Conservation (phyloP, 2,329 filamentous ascomycete genomes). For the Fusarium incarnatum region DNA sequence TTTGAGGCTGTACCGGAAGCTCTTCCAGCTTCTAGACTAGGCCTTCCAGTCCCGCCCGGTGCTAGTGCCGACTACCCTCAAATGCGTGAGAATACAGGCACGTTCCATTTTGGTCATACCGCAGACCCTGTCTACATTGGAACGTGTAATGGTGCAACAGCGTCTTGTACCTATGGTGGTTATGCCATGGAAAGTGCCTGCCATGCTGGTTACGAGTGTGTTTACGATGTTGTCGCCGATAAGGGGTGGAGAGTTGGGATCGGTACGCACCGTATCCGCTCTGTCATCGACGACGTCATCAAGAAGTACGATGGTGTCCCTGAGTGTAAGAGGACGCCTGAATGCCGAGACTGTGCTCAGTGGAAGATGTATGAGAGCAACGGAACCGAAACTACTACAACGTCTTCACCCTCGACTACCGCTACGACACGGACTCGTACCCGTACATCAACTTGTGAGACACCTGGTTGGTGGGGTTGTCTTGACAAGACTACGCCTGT, state of each 20-base stretch:
- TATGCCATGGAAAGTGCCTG: slow-evolving; percentile 96
- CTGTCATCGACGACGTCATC: slow-evolving; percentile 89
- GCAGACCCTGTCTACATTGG: slow-evolving; percentile 96
- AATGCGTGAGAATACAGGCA: slow-evolving; percentile 76
- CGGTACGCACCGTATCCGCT: slow-evolving; percentile 89
- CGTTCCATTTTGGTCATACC: slow-evolving; percentile 93
- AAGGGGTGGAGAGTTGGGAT: slow-evolving; percentile 93
- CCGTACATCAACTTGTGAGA: slow-evolving; percentile 87
- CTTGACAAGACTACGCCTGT: slow-evolving; percentile 72
- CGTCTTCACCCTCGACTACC: slow-evolving; percentile 63
- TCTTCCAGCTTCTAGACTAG: slow-evolving; percentile 83
- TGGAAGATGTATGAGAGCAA: slow-evolving; percentile 98
- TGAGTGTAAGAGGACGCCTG: slow-evolving; percentile 77
- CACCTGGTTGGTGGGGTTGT: slow-evolving; percentile 92
- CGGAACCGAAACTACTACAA: slow-evolving; percentile 80
- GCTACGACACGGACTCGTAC: slow-evolving; percentile 75
- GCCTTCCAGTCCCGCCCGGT: slow-evolving; percentile 86
- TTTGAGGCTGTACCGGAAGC: slow-evolving; percentile 95
- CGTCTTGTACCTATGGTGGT: slow-evolving; percentile 88
- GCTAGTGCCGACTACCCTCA: slow-evolving; percentile 78
- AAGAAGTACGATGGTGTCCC: slow-evolving; percentile 85
- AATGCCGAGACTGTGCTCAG: slow-evolving; percentile 88
- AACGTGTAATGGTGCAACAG: slow-evolving; percentile 89
- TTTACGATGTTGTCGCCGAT: slow-evolving; percentile 92
- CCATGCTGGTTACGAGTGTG: slow-evolving; percentile 87